Percentiles rank a stretch among this genome's conserved stretches.
Evolutionary conservation across 2,329 filamentous ascomycete species (phyloP).

Genomic region (Xylariaceae sp.): DNA sequence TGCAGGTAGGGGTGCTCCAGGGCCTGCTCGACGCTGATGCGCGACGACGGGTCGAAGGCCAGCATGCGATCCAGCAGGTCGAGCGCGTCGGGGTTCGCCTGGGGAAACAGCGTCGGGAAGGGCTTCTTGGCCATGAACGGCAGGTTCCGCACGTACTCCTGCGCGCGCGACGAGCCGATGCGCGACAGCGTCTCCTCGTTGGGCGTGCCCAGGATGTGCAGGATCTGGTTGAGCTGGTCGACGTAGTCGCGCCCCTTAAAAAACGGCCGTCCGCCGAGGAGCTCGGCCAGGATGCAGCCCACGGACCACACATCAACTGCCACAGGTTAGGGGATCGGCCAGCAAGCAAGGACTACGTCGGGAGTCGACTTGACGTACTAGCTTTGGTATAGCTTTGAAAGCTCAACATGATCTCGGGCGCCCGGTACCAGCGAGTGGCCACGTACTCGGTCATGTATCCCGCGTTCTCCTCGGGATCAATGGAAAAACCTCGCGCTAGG

Average conservation of each 20-base stretch:
- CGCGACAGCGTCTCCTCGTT: conserved; percentile 90
- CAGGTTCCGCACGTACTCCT: conserved; percentile 96
- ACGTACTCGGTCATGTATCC: conserved; percentile 99
- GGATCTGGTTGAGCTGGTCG: conserved; percentile 97
- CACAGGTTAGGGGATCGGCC: conserved; percentile 8
- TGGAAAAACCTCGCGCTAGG: conserved; percentile 89
- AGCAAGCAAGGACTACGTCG: neutral
- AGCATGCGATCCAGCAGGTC: conserved; percentile 96
- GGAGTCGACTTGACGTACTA: conserved; percentile 63
- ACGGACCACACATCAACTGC: conserved; percentile 98
- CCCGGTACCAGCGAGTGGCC: conserved; percentile 89
- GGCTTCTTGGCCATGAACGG: conserved; percentile 90
- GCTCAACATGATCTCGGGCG: conserved; percentile 98
- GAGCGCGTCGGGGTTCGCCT: conserved; percentile 91
- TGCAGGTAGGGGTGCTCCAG: conserved; percentile 93
- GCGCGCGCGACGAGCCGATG: conserved; percentile 89
- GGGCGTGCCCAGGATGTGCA: conserved; percentile 94
- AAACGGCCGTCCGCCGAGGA: conserved; percentile 92
- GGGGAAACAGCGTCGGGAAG: conserved; percentile 82
- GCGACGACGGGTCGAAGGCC: conserved; percentile 87
- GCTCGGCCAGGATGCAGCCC: conserved; percentile 92
- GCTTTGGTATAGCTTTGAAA: conserved; percentile 99
- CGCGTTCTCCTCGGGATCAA: conserved; percentile 95
- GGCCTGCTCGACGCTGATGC: conserved; percentile 89
- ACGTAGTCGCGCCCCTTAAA: conserved; percentile 99